Conservation (phyloP, 1,284 basidiomycete species). For the Vanrija sp. region DNA sequence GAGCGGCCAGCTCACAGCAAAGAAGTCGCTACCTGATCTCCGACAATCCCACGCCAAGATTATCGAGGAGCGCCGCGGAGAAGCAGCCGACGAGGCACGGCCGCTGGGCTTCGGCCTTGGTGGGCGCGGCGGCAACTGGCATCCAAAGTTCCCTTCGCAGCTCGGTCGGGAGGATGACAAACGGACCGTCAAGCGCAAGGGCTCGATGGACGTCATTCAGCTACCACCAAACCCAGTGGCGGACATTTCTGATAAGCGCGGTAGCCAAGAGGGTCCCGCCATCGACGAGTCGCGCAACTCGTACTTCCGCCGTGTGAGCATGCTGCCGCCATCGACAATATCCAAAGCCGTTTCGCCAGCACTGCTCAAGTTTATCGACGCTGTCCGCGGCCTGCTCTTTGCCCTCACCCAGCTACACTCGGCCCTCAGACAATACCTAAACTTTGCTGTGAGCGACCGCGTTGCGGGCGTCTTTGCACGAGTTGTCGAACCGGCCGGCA, state of each 20-base stretch:
- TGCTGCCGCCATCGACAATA: constrained; percentile 64
- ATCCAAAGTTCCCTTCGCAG: not conserved
- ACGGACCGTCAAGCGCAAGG: constrained; percentile 20
- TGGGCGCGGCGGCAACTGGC: not conserved
- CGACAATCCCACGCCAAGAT: constrained; percentile 58
- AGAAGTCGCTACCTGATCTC: constrained; percentile 85
- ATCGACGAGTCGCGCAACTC: constrained; percentile 78
- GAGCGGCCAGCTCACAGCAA: constrained; percentile 54
- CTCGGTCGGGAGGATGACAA: constrained; percentile 8
- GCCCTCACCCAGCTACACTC: constrained; percentile 89
- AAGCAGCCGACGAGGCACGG: constrained; percentile 24
- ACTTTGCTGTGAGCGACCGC: constrained; percentile 81
- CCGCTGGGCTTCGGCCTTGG: constrained; percentile 32
- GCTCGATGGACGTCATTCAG: constrained; percentile 19
- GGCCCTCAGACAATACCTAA: constrained; percentile 81
- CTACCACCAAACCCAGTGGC: not conserved
- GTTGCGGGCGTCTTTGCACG: constrained; percentile 73
- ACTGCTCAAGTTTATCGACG: constrained; percentile 74
- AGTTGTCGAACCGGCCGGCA: constrained; percentile 77
- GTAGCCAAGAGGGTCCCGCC: constrained; percentile 27
- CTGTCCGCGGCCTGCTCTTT: constrained; percentile 86
- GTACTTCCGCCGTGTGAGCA: constrained; percentile 82
- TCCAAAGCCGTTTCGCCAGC: constrained; percentile 68
- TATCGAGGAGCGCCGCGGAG: constrained; percentile 39
- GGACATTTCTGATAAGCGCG: not conserved